Conservation (phyloP, 225 moss, liverwort and hornwort species). For the Rhytidiadelphus loreus region DNA sequence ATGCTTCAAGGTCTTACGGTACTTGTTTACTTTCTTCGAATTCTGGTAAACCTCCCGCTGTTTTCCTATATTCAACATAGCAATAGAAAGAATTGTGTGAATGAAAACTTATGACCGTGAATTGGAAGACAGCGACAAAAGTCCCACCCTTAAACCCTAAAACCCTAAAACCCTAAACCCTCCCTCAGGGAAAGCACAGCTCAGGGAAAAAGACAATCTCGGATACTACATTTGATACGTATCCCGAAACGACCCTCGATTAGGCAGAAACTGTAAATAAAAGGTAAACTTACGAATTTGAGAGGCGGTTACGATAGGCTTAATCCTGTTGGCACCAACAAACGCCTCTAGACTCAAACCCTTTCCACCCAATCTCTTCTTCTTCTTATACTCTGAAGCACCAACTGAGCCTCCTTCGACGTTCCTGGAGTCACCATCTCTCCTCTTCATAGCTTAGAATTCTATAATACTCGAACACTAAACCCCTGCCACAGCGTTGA, state of each 20-base stretch:
- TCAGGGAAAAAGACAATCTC: background rate
- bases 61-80: slow-evolving; percentile 35
- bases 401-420: slow-evolving; percentile 8
- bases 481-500: background rate
- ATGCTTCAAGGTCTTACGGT: slow-evolving; percentile 68
- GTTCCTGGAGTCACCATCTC: slow-evolving; percentile 1
- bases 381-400: slow-evolving; percentile 3
- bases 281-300: slow-evolving; percentile 41
- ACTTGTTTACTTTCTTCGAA: slow-evolving; percentile 83
- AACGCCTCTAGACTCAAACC: slow-evolving; percentile 69
- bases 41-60: slow-evolving; percentile 74
- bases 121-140: background rate
- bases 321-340: slow-evolving; percentile 52
- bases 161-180: background rate
- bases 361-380: slow-evolving; percentile 51
- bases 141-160: background rate
- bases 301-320: slow-evolving; percentile 53
- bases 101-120: background rate
- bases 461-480: background rate
- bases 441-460: slow-evolving; percentile 14
- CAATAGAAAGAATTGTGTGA: background rate
- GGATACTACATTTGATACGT: background rate
- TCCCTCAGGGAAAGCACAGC: background rate
- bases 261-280: no score
- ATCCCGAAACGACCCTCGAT: background rate